Conservation (phyloP, 306 rosid genomes). For the Hylodesmum podocarpum region DNA sequence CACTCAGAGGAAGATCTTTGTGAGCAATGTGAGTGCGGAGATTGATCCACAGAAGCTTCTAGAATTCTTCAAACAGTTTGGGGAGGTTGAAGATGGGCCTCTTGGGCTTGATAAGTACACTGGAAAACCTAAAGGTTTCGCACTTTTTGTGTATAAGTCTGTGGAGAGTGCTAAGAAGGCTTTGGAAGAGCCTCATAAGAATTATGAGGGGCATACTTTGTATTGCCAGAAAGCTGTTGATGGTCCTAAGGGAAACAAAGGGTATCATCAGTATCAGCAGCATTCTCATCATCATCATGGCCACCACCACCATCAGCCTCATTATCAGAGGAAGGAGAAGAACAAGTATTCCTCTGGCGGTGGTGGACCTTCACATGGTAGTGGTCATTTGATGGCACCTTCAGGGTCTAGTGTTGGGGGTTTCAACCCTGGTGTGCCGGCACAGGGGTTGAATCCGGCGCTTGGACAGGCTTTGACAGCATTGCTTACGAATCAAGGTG, state of each 20-base stretch:
- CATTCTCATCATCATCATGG: slow-evolving; percentile 38
- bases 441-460: slow-evolving; percentile 55
- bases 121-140: slow-evolving; percentile 64
- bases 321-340: slow-evolving; percentile 59
- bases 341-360: slow-evolving; percentile 48
- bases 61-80: slow-evolving; percentile 55
- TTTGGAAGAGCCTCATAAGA: slow-evolving; percentile 63
- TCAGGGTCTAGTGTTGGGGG: slow-evolving; percentile 56
- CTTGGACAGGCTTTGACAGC: slow-evolving; percentile 68
- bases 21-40: slow-evolving; percentile 60
- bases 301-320: slow-evolving; percentile 48
- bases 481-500: slow-evolving; percentile 65
- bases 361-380: slow-evolving; percentile 44
- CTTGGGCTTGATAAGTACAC: slow-evolving; percentile 60
- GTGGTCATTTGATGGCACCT: slow-evolving; percentile 58
- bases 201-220: slow-evolving; percentile 55
- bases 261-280: slow-evolving; percentile 41
- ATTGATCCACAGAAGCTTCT: slow-evolving; percentile 51
- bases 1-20: slow-evolving; percentile 63
- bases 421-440: slow-evolving; percentile 48
- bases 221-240: slow-evolving; percentile 69
- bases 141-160: slow-evolving; percentile 49
- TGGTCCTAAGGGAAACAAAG: slow-evolving; percentile 59
- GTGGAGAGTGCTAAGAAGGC: slow-evolving; percentile 60
- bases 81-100: slow-evolving; percentile 73